Percentiles rank a stretch among this genome's conserved stretches.
These are phyloP conservation scores for Asterella californica DNA, from an alignment of 225 moss, liverwort and hornwort genomes.

Conservation along the genomic window DNA sequence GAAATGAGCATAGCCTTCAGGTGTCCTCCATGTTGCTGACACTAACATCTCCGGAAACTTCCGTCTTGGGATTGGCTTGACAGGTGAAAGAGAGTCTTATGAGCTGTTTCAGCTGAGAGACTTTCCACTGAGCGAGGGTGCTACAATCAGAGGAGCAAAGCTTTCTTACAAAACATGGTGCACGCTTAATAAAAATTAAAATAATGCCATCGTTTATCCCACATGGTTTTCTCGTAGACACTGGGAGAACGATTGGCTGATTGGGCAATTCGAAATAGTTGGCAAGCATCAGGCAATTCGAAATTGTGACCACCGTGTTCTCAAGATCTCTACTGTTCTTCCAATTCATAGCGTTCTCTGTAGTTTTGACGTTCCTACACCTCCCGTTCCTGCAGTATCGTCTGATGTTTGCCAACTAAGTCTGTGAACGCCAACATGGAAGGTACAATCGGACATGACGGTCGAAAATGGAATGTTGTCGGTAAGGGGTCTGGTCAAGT, in stretches of 20 bases:
- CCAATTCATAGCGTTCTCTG: too few relatives aligned
- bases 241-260: conserved; percentile 69
- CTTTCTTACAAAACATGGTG: conserved; percentile 64
- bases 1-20: background rate
- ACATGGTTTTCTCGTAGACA: conserved; percentile 56
- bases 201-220: conserved; percentile 55
- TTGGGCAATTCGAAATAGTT: too few relatives aligned
- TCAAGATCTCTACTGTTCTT: too few relatives aligned
- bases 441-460: too few relatives aligned
- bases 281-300: too few relatives aligned
- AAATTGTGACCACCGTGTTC: too few relatives aligned
- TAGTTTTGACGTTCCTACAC: too few relatives aligned
- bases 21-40: background rate
- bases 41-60: background rate
- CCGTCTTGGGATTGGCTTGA: conserved; percentile 19
- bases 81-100: conserved; percentile 57
- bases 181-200: conserved; percentile 51
- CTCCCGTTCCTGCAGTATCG: too few relatives aligned
- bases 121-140: conserved; percentile 52
- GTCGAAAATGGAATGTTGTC: too few relatives aligned
- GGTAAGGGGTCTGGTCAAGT: too few relatives aligned
- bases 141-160: conserved; percentile 55
- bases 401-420: too few relatives aligned
- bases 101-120: conserved; percentile 50
- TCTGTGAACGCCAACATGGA: too few relatives aligned